These are phyloP conservation scores for Nigrograna mackinnonii DNA, from an alignment of 2,329 filamentous ascomycete species.

Conservation along the genomic window DNA sequence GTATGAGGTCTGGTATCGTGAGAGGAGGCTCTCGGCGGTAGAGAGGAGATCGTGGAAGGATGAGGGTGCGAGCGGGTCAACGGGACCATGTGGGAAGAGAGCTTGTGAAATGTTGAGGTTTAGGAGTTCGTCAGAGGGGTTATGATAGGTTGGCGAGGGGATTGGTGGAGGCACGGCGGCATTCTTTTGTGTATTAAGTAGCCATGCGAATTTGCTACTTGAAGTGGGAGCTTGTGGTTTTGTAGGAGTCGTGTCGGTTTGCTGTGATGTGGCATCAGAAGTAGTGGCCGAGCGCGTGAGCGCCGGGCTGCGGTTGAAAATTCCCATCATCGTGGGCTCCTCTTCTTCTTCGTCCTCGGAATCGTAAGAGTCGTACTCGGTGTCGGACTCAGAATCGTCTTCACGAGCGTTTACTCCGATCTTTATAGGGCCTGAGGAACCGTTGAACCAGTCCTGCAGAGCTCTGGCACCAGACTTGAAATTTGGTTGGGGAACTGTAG, in stretches of 20 bases:
- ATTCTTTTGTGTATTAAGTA: constrained; percentile 39
- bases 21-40: constrained; percentile 59
- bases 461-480: constrained; percentile 25
- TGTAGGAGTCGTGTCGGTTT: constrained; percentile 18
- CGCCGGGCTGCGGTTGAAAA: constrained; percentile 35
- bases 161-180: constrained; percentile 24
- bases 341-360: constrained; percentile 27
- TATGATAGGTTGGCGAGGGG: constrained; percentile 36
- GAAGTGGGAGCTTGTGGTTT: constrained; percentile 23
- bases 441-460: constrained; percentile 57
- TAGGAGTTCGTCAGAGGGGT: constrained; percentile 52
- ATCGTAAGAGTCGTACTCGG: constrained; percentile 32
- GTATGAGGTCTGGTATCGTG: constrained; percentile 61
- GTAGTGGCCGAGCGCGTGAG: constrained; percentile 23
- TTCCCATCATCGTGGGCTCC: constrained; percentile 33
- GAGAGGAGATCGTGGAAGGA: constrained; percentile 61
- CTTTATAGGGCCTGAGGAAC: constrained; percentile 54
- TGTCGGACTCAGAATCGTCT: constrained; percentile 15
- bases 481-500: constrained; percentile 33
- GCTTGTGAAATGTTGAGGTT: constrained; percentile 58
- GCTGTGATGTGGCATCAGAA: not conserved
- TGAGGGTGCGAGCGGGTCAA: constrained; percentile 54
- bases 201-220: constrained; percentile 39
- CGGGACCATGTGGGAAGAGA: constrained; percentile 57
- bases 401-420: constrained; percentile 41